Evolutionary conservation across 331 rosid genomes (phyloP).

Genomic region (Malus hybrid): DNA sequence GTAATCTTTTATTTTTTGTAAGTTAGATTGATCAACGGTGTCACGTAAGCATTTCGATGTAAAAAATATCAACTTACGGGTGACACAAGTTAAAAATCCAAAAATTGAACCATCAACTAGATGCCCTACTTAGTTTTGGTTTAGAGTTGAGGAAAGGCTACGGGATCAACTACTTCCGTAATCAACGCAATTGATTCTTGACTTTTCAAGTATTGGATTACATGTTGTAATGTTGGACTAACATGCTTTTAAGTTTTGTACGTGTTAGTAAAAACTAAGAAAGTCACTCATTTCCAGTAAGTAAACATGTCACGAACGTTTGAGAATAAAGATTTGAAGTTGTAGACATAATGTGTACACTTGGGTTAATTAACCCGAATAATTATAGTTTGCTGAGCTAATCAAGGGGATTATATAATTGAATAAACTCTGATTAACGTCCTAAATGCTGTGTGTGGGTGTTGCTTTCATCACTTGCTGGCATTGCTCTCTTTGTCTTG

Average conservation of each 20-base stretch:
- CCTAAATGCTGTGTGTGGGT: neutral
- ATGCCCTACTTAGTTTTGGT: neutral
- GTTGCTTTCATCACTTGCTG: conserved; percentile 12
- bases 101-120: neutral
- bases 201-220: too few relatives aligned
- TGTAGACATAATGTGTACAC: neutral
- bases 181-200: too few relatives aligned
- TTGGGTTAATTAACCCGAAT: neutral
- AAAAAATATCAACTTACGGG: neutral
- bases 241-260: too few relatives aligned
- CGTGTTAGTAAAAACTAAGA: too few relatives aligned
- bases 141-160: neutral
- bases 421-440: neutral
- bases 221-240: too few relatives aligned
- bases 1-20: neutral
- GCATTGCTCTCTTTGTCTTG: conserved; percentile 14
- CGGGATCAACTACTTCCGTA: too few relatives aligned
- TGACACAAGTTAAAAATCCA: neutral
- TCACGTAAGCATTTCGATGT: neutral
- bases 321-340: neutral
- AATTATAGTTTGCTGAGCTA: neutral
- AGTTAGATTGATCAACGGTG: neutral
- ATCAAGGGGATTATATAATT: neutral
- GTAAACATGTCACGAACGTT: too few relatives aligned
- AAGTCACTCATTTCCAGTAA: too few relatives aligned